phyloP scores from a whole-genome alignment of 257 asterid species.

The Solanum lycopersicoides region DNA sequence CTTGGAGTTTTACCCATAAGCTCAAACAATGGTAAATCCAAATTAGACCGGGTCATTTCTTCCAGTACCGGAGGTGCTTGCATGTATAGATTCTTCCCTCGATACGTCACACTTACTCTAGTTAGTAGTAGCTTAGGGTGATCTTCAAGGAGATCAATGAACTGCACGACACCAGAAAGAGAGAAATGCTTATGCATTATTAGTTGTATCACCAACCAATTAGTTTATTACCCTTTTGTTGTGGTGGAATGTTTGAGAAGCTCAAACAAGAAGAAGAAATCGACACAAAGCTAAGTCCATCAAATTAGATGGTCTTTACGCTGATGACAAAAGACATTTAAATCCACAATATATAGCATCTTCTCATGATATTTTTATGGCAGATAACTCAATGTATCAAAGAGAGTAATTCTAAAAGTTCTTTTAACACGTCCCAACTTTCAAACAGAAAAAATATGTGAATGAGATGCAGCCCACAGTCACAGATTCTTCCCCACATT shows the following conservation, averaged over 20 bases:
- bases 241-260: neutral
- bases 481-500: neutral
- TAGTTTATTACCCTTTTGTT: neutral
- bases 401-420: neutral
- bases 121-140: slow-evolving; percentile 65
- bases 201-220: neutral
- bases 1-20: slow-evolving; percentile 50
- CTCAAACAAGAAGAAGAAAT: neutral
- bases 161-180: slow-evolving; percentile 41
- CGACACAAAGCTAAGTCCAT: neutral
- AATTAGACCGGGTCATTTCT: slow-evolving; percentile 81
- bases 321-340: neutral
- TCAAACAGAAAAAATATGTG: neutral
- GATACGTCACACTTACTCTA: slow-evolving; percentile 66
- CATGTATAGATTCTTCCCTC: slow-evolving; percentile 83
- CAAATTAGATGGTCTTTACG: neutral
- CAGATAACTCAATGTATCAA: neutral
- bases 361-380: neutral
- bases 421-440: neutral
- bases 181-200: neutral
- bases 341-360: neutral
- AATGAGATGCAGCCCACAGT: neutral
- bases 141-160: slow-evolving; percentile 72
- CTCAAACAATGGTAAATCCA: slow-evolving; percentile 58
- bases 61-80: slow-evolving; percentile 93